Evolutionary conservation across 768 basidiomycete genomes (phyloP), one percentile per base, ranked within the genome.

Genomic region (Lactarius vividus): DNA sequence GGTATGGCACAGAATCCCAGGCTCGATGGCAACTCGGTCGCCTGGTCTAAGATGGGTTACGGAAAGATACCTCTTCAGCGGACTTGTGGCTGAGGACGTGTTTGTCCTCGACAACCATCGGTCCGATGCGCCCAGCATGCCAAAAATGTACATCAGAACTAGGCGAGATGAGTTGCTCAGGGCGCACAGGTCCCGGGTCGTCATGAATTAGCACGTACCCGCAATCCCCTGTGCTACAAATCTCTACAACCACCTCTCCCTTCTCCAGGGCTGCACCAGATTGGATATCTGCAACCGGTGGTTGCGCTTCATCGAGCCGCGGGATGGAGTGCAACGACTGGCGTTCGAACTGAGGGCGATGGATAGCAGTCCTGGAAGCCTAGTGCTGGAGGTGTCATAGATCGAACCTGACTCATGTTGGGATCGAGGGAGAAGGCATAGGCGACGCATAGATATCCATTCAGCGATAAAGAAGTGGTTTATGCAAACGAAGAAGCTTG

Each of bases 101-200:
- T 37, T 88, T 87, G 66, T 87, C 87, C 16, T 83, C 85, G 33
- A 88, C 87, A 28, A 88, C 77, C 87, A 88, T 88, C 0, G 85
- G 85, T 10, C 88, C 88, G 59, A 88, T 81, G 46, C 85, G 77
- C 7, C 87, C 87, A 73, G 88, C 85, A 68, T 87, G 81, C 87
- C 87, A 89, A 73, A 88, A 88, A 72, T 89, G 87, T 69, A 89
- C 85, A 65, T 88, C 87, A 56, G 85, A 88, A 80, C 87, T 88
- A 63, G 63, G 37, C 28, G 62, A 35, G 57, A 42, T 59, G n/a
- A n/a, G 31, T 42, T 31, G 54, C 37, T 2, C 4, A 23, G 0
- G 2, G 35, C 35, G 11, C 35, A 11, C 1, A 35, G 0, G 2
- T 5, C 23, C 20, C 4, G 11, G 8, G 18, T 33, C 28, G 18